Evolutionary conservation across 2,329 filamentous ascomycete genomes (phyloP), one percentile per base, ranked within the genome.

Genomic region (Phialophora expanda): DNA sequence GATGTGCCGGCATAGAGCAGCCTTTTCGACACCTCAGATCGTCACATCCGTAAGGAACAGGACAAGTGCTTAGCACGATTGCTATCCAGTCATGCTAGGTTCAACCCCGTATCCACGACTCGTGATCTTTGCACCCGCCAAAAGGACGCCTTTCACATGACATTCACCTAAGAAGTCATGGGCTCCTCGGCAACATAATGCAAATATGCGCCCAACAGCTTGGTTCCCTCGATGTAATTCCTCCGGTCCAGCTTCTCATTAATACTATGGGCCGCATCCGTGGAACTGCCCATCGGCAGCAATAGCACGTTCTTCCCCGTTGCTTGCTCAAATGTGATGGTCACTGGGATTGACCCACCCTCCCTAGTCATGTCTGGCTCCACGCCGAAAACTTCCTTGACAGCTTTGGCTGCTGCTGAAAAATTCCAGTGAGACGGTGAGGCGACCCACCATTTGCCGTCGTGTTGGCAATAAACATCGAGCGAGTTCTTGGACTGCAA

Each of bases 401-500:
- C 93, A n/a, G 95, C 95, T 86, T 97, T 98, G 76, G 90, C 88
- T 14, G 95, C 95, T 28, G 94, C 94, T 32, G 88, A 87, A 82
- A 98, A 99, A 85, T 99, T 99, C 93, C 95, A 98, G 85, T 99
- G 94, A 82, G 96, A 95, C 32, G 95, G 94, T 76, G 90, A 93
- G 55, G 96, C 93, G 56, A 96, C 93, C 95, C 95, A 99, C 95
- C 95, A 99, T 82, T 97, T 97, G 73, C 95, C 95, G 66, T 89
- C 89, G 83, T 99, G 95, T 80, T 94, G 89, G 65, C 93, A 85
- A 76, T 85, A 88, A 61, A 93, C 89, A 74, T 91, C 91, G 76
- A 96, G 80, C 17, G 85, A 93, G 84, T 99, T 99, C 86, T 99
- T 99, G 80, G 90, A 95, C 71, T 87, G 87, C 38, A 98, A 85